phyloP scores from a whole-genome alignment of 1,284 basidiomycete genomes.

The Austroboletus novae-zelandiae region DNA sequence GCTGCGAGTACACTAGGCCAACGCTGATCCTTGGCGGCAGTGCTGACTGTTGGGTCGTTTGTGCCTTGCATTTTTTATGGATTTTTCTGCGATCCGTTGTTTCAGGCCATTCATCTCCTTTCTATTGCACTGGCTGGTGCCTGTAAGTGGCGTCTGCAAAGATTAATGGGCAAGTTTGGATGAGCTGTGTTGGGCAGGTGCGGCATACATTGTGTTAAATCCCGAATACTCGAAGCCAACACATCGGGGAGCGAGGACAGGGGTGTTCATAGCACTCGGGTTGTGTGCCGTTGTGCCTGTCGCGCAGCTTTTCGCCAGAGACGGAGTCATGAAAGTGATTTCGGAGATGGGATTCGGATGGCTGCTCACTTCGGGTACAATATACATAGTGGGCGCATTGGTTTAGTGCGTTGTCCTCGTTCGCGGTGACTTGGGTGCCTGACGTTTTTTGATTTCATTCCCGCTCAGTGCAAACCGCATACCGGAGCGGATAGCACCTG shows the following conservation, averaged over 20 bases:
- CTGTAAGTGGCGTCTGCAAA: slow-evolving; percentile 43
- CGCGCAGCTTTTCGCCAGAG: slow-evolving; percentile 58
- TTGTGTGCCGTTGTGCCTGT: slow-evolving; percentile 73
- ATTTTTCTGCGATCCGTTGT: slow-evolving; percentile 62
- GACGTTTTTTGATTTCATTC: slow-evolving; percentile 29
- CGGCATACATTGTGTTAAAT: slow-evolving; percentile 75
- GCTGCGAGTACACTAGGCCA: neutral
- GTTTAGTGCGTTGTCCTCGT: slow-evolving; percentile 67
- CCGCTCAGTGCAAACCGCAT: slow-evolving; percentile 71
- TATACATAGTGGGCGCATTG: slow-evolving; percentile 77
- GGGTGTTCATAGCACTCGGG: slow-evolving; percentile 80
- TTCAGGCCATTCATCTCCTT: slow-evolving; percentile 53
- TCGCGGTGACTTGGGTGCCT: slow-evolving; percentile 25
- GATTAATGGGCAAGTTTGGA: slow-evolving; percentile 6
- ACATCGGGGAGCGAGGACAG: slow-evolving; percentile 76
- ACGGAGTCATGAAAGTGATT: slow-evolving; percentile 55
- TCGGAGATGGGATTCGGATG: slow-evolving; percentile 68
- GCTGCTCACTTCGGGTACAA: slow-evolving; percentile 62
- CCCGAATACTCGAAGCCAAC: slow-evolving; percentile 76
- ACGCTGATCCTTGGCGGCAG: slow-evolving; percentile 20
- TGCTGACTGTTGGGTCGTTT: slow-evolving; percentile 79
- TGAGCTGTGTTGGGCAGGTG: slow-evolving; percentile 39
- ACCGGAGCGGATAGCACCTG: slow-evolving; percentile 77
- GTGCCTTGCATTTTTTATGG: slow-evolving; percentile 73
- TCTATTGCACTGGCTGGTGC: slow-evolving; percentile 57